Base-by-base conservation (phyloP, 1,284 basidiomycete species). In the Ganoderma boninense region DNA sequence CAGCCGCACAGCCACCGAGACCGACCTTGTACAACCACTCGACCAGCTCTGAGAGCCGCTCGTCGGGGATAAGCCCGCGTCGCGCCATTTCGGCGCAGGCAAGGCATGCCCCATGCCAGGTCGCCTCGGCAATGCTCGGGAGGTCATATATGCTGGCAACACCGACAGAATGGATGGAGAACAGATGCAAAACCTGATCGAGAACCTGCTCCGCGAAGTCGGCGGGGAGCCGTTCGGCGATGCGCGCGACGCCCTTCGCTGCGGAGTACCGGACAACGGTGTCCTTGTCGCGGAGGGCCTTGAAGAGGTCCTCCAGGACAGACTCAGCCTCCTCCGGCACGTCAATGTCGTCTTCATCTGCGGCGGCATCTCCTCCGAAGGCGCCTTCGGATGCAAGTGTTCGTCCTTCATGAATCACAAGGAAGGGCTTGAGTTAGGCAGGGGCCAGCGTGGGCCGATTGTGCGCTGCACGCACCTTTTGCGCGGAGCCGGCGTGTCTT, bases 81-180 rank as follows among this genome's bases (percentile, higher is more conserved):
- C 97, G 89, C 23, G 95, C 94, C 82, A 98, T 89, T 83, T 99
- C 97, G 6, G 97, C 97, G 66, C 96, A 91, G 13, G 95, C 95
- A 46, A 99, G 87, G 77, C 93, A 97, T 4, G 96, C 94, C 7
- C 98, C 98, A 80, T 99, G 97, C 96, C 97, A 98, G 42, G 95
- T 94, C 69, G 87, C 86, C 81, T 99, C 97, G 69, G 90, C 91
- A 66, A 90, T 84, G 14, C 93, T 87, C 44, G 93, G 89, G 72
- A 95, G 87, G 72, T 95, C 92, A 73, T 92, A 87, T 66, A 94
- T 76, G 74, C 85, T 85, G 54, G 90, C 88, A 23, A 86, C 86
- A 60, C 86, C 84, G 32, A 88, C 79, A 64, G 89, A 88, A 76
- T 94, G 89, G 69, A 96, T 86, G 64, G 85, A 87, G 87, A 87